Evolutionary conservation across 2,329 filamentous ascomycete species (phyloP).

Genomic region (Akanthomyces lecanii): DNA sequence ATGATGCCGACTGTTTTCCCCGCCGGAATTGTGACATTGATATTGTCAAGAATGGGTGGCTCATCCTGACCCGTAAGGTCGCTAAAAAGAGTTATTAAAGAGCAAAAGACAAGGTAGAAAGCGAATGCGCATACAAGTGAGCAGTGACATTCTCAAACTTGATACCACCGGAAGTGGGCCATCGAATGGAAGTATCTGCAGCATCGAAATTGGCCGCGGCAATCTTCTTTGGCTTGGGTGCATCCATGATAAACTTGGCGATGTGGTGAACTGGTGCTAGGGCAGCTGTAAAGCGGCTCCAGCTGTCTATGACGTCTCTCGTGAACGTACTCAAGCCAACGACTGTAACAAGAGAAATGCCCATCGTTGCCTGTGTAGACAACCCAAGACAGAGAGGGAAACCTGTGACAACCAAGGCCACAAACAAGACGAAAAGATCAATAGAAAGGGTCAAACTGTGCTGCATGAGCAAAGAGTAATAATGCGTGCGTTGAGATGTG

Average conservation of each 20-base stretch:
- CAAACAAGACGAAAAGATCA: not conserved
- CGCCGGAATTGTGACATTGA: not conserved
- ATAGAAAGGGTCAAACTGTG: not conserved
- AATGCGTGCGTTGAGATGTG: not conserved
- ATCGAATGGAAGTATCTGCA: not conserved
- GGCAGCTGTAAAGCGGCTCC: not conserved
- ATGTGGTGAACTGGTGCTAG: not conserved
- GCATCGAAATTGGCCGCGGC: not conserved
- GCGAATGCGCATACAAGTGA: not conserved
- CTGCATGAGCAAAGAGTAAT: not conserved
- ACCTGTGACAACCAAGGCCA: not conserved
- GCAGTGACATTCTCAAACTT: slow-evolving; percentile 3
- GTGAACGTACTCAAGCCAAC: not conserved
- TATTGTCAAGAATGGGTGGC: not conserved
- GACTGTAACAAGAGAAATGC: not conserved
- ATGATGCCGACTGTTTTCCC: not conserved
- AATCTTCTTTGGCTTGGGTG: not conserved
- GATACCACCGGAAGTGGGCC: not conserved
- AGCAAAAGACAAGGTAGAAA: not conserved
- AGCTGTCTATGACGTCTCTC: not conserved
- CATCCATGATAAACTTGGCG: not conserved
- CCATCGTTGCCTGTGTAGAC: not conserved
- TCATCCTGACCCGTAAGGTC: not conserved
- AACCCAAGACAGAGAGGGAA: not conserved
- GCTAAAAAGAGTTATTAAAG: not conserved